Percentiles rank a stretch among this genome's conserved stretches.
Conservation (phyloP, 192 early-diverging fungal species). For the Spizellomyces punctatus region DNA sequence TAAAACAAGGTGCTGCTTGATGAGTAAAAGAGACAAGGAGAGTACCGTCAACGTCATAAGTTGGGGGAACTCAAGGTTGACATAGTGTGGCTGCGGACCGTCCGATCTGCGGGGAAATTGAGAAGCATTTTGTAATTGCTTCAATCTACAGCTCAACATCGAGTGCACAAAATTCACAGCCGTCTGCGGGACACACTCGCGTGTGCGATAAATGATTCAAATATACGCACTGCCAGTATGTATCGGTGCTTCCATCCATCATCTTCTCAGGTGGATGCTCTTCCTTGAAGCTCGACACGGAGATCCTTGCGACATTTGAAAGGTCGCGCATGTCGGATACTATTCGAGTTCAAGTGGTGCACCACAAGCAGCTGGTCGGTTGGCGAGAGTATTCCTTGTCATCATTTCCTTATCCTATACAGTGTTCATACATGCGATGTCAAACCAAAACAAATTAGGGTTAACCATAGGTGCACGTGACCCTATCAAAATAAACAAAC, state of each 20-base stretch:
- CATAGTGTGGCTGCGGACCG: conserved; percentile 70
- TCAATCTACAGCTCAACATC: conserved; percentile 5
- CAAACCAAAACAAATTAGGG: no score
- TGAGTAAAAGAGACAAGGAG: not conserved
- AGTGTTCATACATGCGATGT: no score
- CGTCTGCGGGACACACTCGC: not conserved
- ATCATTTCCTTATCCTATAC: no score
- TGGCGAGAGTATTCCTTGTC: no score
- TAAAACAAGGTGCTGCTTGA: not conserved
- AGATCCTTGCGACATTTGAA: conserved; percentile 62
- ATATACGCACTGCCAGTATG: conserved; percentile 79
- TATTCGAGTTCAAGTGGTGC: no score
- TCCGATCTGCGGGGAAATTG: conserved; percentile 59
- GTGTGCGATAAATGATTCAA: not conserved
- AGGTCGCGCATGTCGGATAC: conserved; percentile 57
- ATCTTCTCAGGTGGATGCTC: conserved; percentile 67
- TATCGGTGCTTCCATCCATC: conserved; percentile 64
- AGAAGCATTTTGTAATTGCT: not conserved
- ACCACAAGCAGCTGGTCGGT: no score
- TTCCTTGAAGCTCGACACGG: conserved; percentile 67
- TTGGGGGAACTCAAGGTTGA: conserved; percentile 73
- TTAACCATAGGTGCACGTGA: no score
- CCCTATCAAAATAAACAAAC: no score
- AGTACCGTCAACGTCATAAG: conserved; percentile 60
- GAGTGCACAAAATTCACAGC: not conserved